These are phyloP conservation scores for Pulveroboletus sp. DNA, from an alignment of 1,284 basidiomycete genomes.

Conservation along the genomic window DNA sequence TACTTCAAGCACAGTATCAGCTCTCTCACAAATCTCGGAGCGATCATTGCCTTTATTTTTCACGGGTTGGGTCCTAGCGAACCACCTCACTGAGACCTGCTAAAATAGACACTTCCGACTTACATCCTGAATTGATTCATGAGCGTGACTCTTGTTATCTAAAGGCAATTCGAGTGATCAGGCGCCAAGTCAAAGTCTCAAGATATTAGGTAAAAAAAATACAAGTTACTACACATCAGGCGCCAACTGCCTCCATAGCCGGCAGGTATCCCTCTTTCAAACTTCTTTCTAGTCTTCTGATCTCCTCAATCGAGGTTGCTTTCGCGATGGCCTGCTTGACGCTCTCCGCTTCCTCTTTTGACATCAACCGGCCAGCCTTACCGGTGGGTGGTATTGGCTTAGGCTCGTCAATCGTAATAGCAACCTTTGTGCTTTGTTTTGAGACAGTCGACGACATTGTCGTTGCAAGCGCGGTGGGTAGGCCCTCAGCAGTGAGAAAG, in stretches of 20 bases:
- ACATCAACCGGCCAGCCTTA: constrained; percentile 84
- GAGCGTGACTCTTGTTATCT: neutral
- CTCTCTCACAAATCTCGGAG: constrained; percentile 63
- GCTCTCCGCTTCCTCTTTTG: constrained; percentile 87
- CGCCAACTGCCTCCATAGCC: constrained; percentile 70
- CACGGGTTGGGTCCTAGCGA: constrained; percentile 72
- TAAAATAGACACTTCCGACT: neutral
- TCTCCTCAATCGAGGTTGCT: constrained; percentile 90
- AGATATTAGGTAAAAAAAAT: constrained; percentile 27
- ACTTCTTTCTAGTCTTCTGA: constrained; percentile 84
- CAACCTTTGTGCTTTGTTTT: constrained; percentile 56
- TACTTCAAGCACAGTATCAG: constrained; percentile 70
- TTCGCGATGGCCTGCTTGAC: constrained; percentile 89
- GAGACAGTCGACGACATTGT: constrained; percentile 76
- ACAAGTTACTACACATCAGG: constrained; percentile 45
- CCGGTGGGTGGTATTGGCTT: constrained; percentile 56
- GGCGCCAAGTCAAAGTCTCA: constrained; percentile 1
- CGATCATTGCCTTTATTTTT: constrained; percentile 63
- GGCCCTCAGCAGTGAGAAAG: constrained; percentile 74
- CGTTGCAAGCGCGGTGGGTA: constrained; percentile 81
- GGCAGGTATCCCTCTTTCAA: constrained; percentile 86
- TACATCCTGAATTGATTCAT: neutral
- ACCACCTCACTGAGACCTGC: neutral
- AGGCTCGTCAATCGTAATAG: constrained; percentile 71
- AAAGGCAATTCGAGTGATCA: neutral